These are phyloP conservation scores for Beauveria varroae DNA, from an alignment of 2,329 filamentous ascomycete species.

Conservation along the genomic window DNA sequence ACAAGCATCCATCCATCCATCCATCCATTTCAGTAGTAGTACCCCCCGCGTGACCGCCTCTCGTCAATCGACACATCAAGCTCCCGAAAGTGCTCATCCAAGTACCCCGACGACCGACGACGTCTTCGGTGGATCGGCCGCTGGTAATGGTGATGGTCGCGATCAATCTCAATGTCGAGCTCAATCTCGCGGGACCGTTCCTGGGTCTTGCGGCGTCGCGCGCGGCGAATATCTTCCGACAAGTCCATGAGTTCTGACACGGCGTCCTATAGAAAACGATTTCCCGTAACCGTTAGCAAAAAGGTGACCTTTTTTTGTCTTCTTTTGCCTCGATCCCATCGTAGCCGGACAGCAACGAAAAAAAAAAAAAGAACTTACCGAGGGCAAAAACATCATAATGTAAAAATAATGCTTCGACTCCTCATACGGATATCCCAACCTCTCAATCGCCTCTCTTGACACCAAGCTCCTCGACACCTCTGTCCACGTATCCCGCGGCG, in stretches of 20 bases:
- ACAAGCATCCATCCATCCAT: not conserved
- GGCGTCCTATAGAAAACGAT: not conserved
- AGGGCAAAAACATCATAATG: conserved; percentile 79
- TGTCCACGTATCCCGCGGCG: conserved; percentile 74
- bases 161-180: conserved; percentile 11
- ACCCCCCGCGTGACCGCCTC: not conserved
- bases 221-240: not conserved
- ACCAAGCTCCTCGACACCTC: conserved; percentile 95
- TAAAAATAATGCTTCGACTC: conserved; percentile 89
- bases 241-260: conserved; percentile 3
- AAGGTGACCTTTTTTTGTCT: not conserved
- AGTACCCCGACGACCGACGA: not conserved
- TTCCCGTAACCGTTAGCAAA: not conserved
- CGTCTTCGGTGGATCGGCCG: not conserved
- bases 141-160: not conserved
- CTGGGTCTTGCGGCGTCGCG: not conserved
- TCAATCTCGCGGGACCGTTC: conserved; percentile 1
- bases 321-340: not conserved
- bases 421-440: conserved; percentile 79
- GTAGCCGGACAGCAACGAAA: not conserved
- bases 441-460: conserved; percentile 75
- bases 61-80: conserved; percentile 4
- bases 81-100: conserved; percentile 7
- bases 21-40: not conserved
- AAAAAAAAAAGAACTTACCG: conserved; percentile 50